Evolutionary conservation across 2,329 filamentous ascomycete species (phyloP).

Genomic region (Gremmenia infestans): DNA sequence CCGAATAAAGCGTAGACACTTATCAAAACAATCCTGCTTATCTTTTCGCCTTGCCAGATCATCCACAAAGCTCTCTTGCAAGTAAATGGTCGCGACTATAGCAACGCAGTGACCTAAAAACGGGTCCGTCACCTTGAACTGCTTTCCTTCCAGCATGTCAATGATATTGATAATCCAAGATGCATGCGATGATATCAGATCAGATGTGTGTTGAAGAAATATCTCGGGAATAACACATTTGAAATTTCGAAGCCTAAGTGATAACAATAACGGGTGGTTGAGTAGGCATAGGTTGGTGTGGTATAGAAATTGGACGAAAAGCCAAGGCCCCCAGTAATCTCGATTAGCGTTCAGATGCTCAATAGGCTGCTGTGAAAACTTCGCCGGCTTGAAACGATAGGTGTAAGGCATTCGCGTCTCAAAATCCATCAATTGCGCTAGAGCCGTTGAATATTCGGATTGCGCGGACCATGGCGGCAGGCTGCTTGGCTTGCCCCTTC

Average conservation of each 20-base stretch:
- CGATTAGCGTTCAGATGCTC: conserved; percentile 41
- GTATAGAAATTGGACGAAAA: conserved; percentile 48
- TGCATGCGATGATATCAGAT: conserved; percentile 45
- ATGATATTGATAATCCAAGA: conserved; percentile 51
- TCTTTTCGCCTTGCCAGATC: conserved; percentile 32
- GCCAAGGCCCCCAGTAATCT: conserved; percentile 49
- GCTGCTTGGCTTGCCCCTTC: conserved; percentile 38
- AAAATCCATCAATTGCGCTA: conserved; percentile 45
- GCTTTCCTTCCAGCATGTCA: conserved; percentile 40
- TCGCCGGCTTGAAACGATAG: conserved; percentile 45
- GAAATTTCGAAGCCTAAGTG: conserved; percentile 47
- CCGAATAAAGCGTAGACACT: conserved; percentile 40
- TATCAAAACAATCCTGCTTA: conserved; percentile 40
- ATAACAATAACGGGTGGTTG: conserved; percentile 50
- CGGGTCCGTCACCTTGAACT: conserved; percentile 42
- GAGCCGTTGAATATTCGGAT: conserved; percentile 47
- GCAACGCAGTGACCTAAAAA: conserved; percentile 45
- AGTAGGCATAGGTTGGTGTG: conserved; percentile 48
- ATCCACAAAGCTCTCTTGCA: conserved; percentile 47
- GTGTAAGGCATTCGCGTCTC: conserved; percentile 46
- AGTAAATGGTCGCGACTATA: conserved; percentile 48
- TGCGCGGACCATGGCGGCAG: conserved; percentile 44
- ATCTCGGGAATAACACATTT: conserved; percentile 48
- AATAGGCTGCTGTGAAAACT: conserved; percentile 38
- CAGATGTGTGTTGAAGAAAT: conserved; percentile 49